phyloP scores from a whole-genome alignment of 1,284 basidiomycete species.

The Lignosus rhinocerotis region DNA sequence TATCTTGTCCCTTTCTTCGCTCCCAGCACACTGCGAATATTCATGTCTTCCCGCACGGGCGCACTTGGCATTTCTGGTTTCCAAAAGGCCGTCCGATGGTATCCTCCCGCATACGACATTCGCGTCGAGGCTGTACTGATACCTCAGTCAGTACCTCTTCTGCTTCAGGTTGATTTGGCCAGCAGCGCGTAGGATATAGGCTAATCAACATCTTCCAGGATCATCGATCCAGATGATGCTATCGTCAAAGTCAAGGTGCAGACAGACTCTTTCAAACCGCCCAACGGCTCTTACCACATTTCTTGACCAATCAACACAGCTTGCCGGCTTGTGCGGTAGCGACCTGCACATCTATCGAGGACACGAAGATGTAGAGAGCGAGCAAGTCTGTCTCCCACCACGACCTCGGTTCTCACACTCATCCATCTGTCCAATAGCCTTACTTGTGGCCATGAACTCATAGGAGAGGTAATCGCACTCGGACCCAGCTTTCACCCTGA shows the following conservation, averaged over 20 bases:
- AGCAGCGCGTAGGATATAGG: background rate
- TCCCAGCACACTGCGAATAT: background rate
- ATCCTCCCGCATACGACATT: constrained; percentile 70
- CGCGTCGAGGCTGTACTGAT: constrained; percentile 59
- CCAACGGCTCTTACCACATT: too few relatives aligned
- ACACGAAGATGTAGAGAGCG: constrained; percentile 37
- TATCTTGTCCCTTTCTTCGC: too few relatives aligned
- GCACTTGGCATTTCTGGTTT: constrained; percentile 9
- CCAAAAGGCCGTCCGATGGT: constrained; percentile 57
- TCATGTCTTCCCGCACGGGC: background rate
- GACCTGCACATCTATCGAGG: constrained; percentile 83
- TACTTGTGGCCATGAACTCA: constrained; percentile 81
- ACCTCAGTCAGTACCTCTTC: constrained; percentile 45
- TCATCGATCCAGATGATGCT: constrained; percentile 71
- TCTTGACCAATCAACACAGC: constrained; percentile 45
- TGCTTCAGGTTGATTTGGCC: background rate
- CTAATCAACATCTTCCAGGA: constrained; percentile 38
- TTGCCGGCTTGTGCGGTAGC: constrained; percentile 78
- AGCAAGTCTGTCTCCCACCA: constrained; percentile 19
- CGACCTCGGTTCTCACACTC: background rate
- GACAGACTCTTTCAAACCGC: background rate
- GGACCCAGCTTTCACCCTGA: constrained; percentile 59
- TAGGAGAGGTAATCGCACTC: constrained; percentile 75
- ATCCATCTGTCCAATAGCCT: constrained; percentile 40
- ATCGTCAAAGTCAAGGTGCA: constrained; percentile 69